Base-by-base conservation (phyloP, 352 stramenopile species). In the Phytophthora pisi region DNA sequence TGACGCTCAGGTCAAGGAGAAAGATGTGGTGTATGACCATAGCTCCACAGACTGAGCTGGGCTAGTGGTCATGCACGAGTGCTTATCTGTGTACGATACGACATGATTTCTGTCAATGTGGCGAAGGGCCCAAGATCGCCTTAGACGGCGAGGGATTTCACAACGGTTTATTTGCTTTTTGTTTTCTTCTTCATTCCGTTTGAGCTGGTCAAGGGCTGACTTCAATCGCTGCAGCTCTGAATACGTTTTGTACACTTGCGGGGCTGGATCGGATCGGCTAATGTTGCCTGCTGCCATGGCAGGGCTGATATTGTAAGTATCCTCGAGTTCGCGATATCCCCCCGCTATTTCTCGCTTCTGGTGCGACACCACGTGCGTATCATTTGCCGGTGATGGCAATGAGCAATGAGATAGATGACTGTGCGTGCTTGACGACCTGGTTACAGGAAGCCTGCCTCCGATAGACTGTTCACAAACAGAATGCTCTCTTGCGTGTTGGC, bases 401-500 rank as follows among this genome's bases (percentile, higher is more conserved):
- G 30, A 24, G 28, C 36, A 30, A 52, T 30, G 36, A 30, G 31
- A 42, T 28, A 31, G 51, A 30, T 38, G 40, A 51, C 49, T 51
- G 50, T 38, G 11, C 30, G 45, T 57, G 30, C 53, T 42, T 3
- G 31, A 30, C 40, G 24, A 46, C 20, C 31, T 38, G n/a, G 3
- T 73, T 50, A 96, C 40, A 96, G 73, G 50, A 96, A 96, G 23
- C 89, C 89, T 31, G 89, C 89, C 65, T 96, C 89, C 30, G 89
- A 94, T 67, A 96, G 64, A 71, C 86, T 95, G 62, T 96, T 96
- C 45, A 96, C 89, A 70, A 95, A 95, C 72, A 94, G 66, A 68
- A 95, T 92, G 50, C 87, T 94, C 67, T 96, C 89, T 61, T 96
- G 86, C 20, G 84, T 93, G 62, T 96, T 96, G 51, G 89, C 89